A percentile compares a stretch with the other conserved stretches of the same genome.
Conservation (phyloP, 441 rosid species). For the Erodium moschatum region DNA sequence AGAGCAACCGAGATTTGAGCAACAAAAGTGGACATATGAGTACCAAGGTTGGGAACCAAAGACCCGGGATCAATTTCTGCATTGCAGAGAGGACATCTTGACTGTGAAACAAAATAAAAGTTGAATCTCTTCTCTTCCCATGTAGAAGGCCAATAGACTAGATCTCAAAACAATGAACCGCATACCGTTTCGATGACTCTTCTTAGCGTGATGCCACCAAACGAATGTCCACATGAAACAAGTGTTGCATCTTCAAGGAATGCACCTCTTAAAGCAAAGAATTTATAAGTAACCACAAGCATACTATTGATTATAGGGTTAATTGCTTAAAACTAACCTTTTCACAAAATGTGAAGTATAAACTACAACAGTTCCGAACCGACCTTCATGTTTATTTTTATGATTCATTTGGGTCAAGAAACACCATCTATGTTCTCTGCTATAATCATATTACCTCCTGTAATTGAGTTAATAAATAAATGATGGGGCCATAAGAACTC, state of each 20-base stretch:
- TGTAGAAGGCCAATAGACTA: conserved; percentile 14
- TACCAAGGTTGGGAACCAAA: conserved; percentile 80
- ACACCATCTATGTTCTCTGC: no score
- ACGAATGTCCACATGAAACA: conserved; percentile 92
- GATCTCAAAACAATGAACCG: not conserved
- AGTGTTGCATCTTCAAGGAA: conserved; percentile 91
- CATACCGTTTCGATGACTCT: conserved; percentile 71
- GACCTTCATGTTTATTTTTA: no score
- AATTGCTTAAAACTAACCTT: not conserved
- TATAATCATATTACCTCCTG: no score
- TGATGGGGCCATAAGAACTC: conserved; percentile 32
- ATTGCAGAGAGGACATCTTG: conserved; percentile 85
- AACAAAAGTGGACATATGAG: conserved; percentile 21
- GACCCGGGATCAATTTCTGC: conserved; percentile 61
- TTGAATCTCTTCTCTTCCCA: conserved; percentile 21
- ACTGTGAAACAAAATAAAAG: conserved; percentile 49
- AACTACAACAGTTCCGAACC: no score
- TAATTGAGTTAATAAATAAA: conserved; percentile 3
- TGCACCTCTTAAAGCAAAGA: conserved; percentile 48
- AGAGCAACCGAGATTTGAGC: not conserved
- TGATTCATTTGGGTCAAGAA: no score
- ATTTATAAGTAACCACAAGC: not conserved
- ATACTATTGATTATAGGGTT: not conserved
- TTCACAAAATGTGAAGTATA: no score
- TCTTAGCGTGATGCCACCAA: conserved; percentile 88